Percentiles rank a stretch among this genome's conserved stretches.
Evolutionary conservation across 768 basidiomycete genomes (phyloP).

Genomic region (Trametes maxima): DNA sequence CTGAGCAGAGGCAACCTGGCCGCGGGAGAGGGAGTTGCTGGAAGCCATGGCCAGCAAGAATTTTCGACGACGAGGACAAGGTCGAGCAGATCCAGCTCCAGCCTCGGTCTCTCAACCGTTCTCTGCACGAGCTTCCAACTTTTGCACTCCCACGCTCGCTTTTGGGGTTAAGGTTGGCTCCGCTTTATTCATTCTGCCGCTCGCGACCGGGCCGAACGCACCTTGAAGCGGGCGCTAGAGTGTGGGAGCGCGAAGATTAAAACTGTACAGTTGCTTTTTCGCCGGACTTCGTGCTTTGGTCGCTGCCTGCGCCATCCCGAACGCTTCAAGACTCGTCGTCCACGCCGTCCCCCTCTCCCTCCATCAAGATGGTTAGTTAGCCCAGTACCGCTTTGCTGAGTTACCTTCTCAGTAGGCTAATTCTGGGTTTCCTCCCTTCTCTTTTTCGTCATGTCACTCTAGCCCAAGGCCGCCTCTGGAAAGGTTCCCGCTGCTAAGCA

Average conservation of each 20-base stretch:
- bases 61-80: slow-evolving; percentile 14
- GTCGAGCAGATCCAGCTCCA: background rate
- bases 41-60: slow-evolving; percentile 42
- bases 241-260: slow-evolving; percentile 29
- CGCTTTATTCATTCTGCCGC: background rate
- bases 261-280: slow-evolving; percentile 55
- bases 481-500: slow-evolving; percentile 61
- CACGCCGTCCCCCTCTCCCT: slow-evolving; percentile 20
- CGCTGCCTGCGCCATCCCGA: slow-evolving; percentile 28
- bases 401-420: slow-evolving; percentile 91
- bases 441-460: slow-evolving; percentile 33
- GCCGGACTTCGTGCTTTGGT: slow-evolving; percentile 16
- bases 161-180: slow-evolving; percentile 13
- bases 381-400: slow-evolving; percentile 83
- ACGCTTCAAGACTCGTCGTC: slow-evolving; percentile 25
- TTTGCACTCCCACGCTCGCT: slow-evolving; percentile 14
- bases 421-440: slow-evolving; percentile 40
- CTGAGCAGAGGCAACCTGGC: slow-evolving; percentile 76
- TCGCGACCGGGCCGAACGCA: background rate
- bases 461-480: slow-evolving; percentile 62
- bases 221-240: background rate
- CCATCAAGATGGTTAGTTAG: slow-evolving; percentile 69
- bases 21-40: slow-evolving; percentile 51
- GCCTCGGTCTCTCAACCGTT: background rate
- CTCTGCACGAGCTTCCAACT: slow-evolving; percentile 3